Percentiles rank a stretch among this genome's conserved stretches.
These are phyloP conservation scores for Pinus tabuliformis DNA, from an alignment of 75 land plant species.

Conservation along the genomic window DNA sequence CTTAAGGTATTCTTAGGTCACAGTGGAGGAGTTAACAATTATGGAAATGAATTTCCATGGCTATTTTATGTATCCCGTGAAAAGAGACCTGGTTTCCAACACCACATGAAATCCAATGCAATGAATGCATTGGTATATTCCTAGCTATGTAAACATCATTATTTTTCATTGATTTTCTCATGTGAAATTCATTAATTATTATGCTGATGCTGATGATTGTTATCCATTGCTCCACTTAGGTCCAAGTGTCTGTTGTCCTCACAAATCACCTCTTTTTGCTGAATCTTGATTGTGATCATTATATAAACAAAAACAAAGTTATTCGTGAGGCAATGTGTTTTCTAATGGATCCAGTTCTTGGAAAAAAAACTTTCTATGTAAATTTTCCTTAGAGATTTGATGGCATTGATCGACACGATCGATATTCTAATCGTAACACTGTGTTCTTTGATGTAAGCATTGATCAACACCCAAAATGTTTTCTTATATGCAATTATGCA, in stretches of 20 bases:
- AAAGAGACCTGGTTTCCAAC: slow-evolving; percentile 67
- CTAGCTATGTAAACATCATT: no score
- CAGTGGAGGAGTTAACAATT: slow-evolving; percentile 41
- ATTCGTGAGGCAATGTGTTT: no score
- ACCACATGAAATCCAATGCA: no score
- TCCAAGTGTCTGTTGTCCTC: slow-evolving; percentile 55
- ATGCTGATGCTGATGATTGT: no score
- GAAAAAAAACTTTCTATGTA: slow-evolving; percentile 55
- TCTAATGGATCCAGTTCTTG: slow-evolving; percentile 59
- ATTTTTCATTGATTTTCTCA: no score
- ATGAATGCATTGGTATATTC: no score
- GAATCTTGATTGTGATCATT: slow-evolving; percentile 71
- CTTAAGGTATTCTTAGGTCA: slow-evolving; percentile 68
- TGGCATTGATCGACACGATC: slow-evolving; percentile 56
- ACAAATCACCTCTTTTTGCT: slow-evolving; percentile 59
- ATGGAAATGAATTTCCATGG: slow-evolving; percentile 64
- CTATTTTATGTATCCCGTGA: slow-evolving; percentile 75
- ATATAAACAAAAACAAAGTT: slow-evolving; percentile 73
- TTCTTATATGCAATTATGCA: no score
- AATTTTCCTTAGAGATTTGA: slow-evolving; percentile 67
- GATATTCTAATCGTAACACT: slow-evolving; percentile 61
- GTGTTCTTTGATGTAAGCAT: slow-evolving; percentile 60
- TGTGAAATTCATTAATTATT: no score
- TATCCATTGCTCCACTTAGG: no score
- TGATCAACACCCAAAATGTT: not conserved